Evolutionary conservation across 305 asterid species (phyloP).

Genomic region (Fraxinus velutina): DNA sequence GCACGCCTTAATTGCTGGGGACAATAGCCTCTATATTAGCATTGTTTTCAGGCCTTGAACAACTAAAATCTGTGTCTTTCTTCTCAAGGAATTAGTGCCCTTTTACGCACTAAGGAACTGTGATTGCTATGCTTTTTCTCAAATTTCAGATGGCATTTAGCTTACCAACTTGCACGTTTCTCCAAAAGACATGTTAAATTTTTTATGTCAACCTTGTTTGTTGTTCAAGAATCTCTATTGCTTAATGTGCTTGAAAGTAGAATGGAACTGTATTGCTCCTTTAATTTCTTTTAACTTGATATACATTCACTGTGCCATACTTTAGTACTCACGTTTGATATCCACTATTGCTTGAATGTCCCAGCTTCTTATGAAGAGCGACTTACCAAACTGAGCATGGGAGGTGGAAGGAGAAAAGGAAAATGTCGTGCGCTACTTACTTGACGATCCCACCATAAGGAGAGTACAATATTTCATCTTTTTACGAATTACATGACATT

Average conservation of each 20-base stretch:
- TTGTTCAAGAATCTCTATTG: not conserved
- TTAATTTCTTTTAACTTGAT: not conserved
- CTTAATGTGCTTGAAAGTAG: not conserved
- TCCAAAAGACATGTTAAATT: not conserved
- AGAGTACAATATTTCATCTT: not conserved
- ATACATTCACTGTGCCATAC: not conserved
- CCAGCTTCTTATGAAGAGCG: conserved; percentile 94
- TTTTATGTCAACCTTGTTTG: not conserved
- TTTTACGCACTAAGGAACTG: not conserved
- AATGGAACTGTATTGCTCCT: not conserved
- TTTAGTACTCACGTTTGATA: not conserved
- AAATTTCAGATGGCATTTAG: not conserved
- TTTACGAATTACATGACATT: not conserved
- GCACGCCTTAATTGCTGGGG: not conserved
- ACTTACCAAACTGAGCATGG: conserved; percentile 46
- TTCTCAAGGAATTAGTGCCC: not conserved
- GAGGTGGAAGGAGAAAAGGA: conserved; percentile 23
- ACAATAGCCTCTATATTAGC: not conserved
- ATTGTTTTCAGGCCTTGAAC: not conserved
- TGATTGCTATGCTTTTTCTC: not conserved
- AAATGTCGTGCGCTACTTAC: not conserved
- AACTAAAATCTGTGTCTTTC: not conserved
- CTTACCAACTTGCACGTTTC: not conserved
- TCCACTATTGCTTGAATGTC: conserved; percentile 22
- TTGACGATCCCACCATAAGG: not conserved